Evolutionary conservation across 2,329 filamentous ascomycete genomes (phyloP).

Genomic region (Verruconis gallopava): DNA sequence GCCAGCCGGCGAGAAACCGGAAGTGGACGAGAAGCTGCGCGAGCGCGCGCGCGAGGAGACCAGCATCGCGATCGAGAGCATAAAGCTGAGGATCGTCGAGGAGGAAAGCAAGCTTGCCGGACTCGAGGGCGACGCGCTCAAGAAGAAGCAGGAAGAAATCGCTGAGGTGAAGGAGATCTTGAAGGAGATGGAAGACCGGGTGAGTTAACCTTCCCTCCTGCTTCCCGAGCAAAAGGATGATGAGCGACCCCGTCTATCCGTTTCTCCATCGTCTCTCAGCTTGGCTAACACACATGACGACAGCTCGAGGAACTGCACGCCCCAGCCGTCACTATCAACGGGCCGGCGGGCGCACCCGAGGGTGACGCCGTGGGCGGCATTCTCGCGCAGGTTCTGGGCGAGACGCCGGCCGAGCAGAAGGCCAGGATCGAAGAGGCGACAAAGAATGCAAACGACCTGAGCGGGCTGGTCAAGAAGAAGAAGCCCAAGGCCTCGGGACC

Average conservation of each 20-base stretch:
- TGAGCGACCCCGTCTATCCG: conserved; percentile 4
- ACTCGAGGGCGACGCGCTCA: conserved; percentile 43
- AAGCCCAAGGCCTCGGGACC: conserved; percentile 22
- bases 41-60: conserved; percentile 60
- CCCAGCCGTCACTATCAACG: conserved; percentile 42
- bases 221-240: conserved; percentile 2
- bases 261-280: not conserved
- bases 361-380: conserved; percentile 34
- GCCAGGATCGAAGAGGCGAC: conserved; percentile 59
- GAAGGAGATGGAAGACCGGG: conserved; percentile 63
- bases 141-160: conserved; percentile 49
- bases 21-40: conserved; percentile 55
- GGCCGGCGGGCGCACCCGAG: not conserved
- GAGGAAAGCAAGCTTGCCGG: conserved; percentile 52
- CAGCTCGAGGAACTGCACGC: conserved; percentile 57
- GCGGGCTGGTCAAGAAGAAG: conserved; percentile 61
- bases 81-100: conserved; percentile 54
- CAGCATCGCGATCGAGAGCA: conserved; percentile 60
- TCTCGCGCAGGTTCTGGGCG: conserved; percentile 50
- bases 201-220: conserved; percentile 22
- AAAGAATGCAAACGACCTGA: conserved; percentile 60
- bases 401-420: conserved; percentile 46
- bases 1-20: conserved; percentile 20
- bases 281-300: conserved; percentile 12
- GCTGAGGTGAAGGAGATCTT: conserved; percentile 67